Evolutionary conservation across 106 monocot genomes (phyloP), one percentile per base, ranked within the genome.

Genomic region (Alisma plantagoaquatica): DNA sequence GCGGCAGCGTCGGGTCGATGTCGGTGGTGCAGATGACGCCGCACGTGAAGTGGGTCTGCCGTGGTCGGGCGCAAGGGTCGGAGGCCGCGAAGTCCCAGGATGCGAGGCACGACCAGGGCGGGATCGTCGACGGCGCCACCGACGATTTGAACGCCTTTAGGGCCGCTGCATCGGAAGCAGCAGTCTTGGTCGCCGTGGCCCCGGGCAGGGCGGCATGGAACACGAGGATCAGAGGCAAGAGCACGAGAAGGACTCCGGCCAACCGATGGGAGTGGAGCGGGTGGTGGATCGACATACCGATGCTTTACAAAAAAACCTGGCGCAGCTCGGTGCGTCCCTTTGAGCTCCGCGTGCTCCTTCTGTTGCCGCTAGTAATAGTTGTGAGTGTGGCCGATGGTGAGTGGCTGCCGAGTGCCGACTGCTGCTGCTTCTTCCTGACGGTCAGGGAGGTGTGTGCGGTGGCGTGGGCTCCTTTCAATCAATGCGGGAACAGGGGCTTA

Each of bases 31-130:
- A 83, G 29, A 59, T 23, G 66, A 78, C 10, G 70, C 70, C 86
- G 60, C 86, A 86, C 43, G 53, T 25, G 73, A 77, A 86, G 53
- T 66, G 72, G 46, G 67, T 29, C 32, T 71, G 59, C 49, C 28
- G 25, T 0, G 54, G 29, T n/a, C 60, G 46, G 21, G 31, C 53
- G 60, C 73, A 83, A 18, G 82, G 82, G 63, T 77, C 73, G 47
- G 64, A 2, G 19, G 3, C 55, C 5, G 70, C 19, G 73, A 86
- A 86, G 70, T 86, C 53, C 86, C 86, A 86, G 30, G 76, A 73
- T 54, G 63, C 48, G 32, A 86, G 72, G 76, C 86, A 86, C 21
- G 86, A 86, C 46, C 41, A 77, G 31, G 59, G 46, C 9, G 51
- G 49, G 55, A 81, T 73, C 29, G 81, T 65, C 17, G 68, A 43